phyloP scores from a whole-genome alignment of 2,329 filamentous ascomycete genomes.

The Blastomyces parvus region DNA sequence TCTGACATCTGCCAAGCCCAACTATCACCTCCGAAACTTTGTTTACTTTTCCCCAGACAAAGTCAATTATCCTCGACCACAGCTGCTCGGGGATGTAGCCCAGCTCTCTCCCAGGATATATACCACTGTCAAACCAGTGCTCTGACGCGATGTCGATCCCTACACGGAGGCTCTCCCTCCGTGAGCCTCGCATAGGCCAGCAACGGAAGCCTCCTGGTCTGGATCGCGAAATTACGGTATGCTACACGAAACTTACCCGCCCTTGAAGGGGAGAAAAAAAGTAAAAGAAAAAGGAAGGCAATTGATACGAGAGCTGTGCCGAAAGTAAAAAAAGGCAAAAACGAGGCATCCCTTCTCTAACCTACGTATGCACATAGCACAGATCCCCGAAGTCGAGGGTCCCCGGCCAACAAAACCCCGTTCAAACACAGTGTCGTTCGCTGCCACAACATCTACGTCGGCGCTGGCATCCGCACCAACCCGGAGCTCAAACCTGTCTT shows the following conservation, averaged over 20 bases:
- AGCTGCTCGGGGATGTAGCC: not conserved
- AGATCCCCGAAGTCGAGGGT: not conserved
- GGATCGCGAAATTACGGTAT: slow-evolving; percentile 16
- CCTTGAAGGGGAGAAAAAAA: not conserved
- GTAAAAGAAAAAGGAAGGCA: not conserved
- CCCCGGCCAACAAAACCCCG: slow-evolving; percentile 3
- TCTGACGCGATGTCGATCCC: slow-evolving; percentile 30
- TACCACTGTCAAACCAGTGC: not conserved
- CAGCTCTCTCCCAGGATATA: not conserved
- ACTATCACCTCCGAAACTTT: not conserved
- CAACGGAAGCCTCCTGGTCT: slow-evolving; percentile 18
- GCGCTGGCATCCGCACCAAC: not conserved
- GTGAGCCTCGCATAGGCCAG: slow-evolving; percentile 22
- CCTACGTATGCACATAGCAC: slow-evolving; percentile 5
- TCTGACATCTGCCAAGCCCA: not conserved
- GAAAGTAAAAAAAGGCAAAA: not conserved
- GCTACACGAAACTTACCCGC: not conserved
- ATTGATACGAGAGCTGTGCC: not conserved
- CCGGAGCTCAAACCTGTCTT: slow-evolving; percentile 11
- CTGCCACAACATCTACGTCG: not conserved
- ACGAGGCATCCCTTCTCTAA: not conserved
- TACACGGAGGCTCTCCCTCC: slow-evolving; percentile 29
- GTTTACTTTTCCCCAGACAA: not conserved
- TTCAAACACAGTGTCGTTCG: not conserved
- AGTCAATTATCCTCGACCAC: not conserved